Evolutionary conservation across 202 grass and related monocot species (phyloP), one percentile per base, ranked within the genome.

Genomic region (Carex arenaria): DNA sequence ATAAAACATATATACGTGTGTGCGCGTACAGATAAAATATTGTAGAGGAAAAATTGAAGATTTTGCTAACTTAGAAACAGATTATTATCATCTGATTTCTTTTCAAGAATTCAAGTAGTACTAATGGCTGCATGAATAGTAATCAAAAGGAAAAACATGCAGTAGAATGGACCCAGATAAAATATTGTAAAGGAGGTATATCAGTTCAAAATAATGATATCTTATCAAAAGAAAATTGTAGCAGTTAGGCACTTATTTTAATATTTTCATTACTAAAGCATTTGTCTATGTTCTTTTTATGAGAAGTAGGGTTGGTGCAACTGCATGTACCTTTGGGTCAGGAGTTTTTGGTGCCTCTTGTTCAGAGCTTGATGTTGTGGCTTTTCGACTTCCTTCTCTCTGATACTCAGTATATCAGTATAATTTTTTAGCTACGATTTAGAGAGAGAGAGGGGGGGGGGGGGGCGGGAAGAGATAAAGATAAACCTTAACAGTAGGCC

Each of bases 351-450:
- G 74, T 0, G 86, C 91, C 62, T 94, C 87, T 61, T 86, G 93
- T 20, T 94, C 92, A 63, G 85, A 82, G 79, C 87, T 81, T 54
- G 89, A 92, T 84, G 84, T 85, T 86, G 51, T 85, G 65, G 88
- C 87, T 83, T 92, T 97, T 73, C 82, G 83, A 86, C 85, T 74
- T 78, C 85, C 88, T 88, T 94, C 92, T 74, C 82, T 94, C 92
- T 94, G 84, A 85, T 80, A 79, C n/a, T 64, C 36, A 71, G 82
- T 32, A 81, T 84, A 28, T 55, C 14, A 77, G 19, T 57, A 77
- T 67, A 13, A 67, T 32, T 14, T 67, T 67, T 43, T 19, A 69
- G 51, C 7, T 19, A 32, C 8, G 13, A 10, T 2, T 15, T 42
- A 69, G 22, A n/a, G 67, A 67, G 4, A 67, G 1, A 67, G 49